These are phyloP conservation scores for Draba incana DNA, from an alignment of 345 rosid species.

Conservation along the genomic window DNA sequence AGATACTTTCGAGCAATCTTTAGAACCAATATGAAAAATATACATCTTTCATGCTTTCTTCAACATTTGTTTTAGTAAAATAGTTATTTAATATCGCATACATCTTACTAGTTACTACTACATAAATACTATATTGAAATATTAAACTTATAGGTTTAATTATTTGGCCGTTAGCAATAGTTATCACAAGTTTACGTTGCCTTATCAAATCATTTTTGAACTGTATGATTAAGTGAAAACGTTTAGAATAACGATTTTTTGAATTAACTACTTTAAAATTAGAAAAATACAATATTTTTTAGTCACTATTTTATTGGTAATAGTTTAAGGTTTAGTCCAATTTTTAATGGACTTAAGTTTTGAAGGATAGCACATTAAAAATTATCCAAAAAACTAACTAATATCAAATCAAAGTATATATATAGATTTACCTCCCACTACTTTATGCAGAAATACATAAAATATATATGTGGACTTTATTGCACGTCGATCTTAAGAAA, in stretches of 20 bases:
- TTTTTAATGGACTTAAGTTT: not conserved
- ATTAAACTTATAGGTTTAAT: too few relatives aligned
- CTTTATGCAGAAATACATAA: not conserved
- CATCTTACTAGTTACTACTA: too few relatives aligned
- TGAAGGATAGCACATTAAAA: not conserved
- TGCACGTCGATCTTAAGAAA: not conserved
- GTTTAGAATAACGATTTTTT: not conserved
- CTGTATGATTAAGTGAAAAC: not conserved
- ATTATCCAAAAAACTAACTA: slow-evolving; percentile 15
- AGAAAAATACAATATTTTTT: not conserved
- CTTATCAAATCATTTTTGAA: too few relatives aligned
- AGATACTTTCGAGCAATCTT: not conserved
- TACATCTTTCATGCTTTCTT: too few relatives aligned
- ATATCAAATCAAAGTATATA: slow-evolving; percentile 8
- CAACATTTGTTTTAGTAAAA: too few relatives aligned
- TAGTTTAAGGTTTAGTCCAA: not conserved
- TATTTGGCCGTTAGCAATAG: too few relatives aligned
- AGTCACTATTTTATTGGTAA: not conserved
- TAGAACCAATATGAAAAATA: not conserved
- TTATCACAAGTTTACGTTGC: too few relatives aligned
- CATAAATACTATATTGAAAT: too few relatives aligned
- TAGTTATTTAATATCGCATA: too few relatives aligned
- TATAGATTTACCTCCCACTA: slow-evolving; percentile 12
- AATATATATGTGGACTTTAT: slow-evolving; percentile 9
- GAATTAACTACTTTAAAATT: not conserved